Base-by-base conservation (phyloP, 2,329 filamentous ascomycete species). In the Ascochyta clinopodiicola region DNA sequence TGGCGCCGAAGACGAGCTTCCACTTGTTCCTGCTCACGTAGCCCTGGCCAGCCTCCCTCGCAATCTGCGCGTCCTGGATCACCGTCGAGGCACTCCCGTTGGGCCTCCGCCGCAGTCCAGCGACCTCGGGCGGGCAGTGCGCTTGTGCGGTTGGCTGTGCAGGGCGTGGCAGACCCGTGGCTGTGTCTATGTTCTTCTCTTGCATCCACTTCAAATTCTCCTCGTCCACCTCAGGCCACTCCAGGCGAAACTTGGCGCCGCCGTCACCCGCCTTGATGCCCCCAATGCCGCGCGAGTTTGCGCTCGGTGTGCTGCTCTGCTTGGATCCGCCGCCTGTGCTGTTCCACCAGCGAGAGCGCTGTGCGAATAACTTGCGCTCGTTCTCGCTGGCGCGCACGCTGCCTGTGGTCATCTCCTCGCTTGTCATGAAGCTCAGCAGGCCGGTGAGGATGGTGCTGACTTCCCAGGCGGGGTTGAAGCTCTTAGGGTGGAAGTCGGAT, bases 381-480 rank as follows among this genome's bases (percentile, higher is more conserved):
- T 84, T 81, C 44, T 91, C 85, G 0, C 86, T 89, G 17, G 88
- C 91, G 6, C 88, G 88, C 27, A 99, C 86, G 27, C 89, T 93
- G 2, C 95, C 95, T 0, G 95, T 98, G 0, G 95, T 99, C 90
- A 98, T 97, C 80, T 99, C 95, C 72, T 99, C 94, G 63, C 91
- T 92, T 2, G 94, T 98, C 95, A 99, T 99, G 78, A 99, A 99
- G 35, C 90, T 96, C 60, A 98, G 81, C 25, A 99, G 84, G 9
- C 95, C 95, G 51, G 96, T 96, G 15, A 99, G 81, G 62, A 99
- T 99, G 0, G 95, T 99, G 50, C 90, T 94, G 7, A 99, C 95
- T 72, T 96, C 94, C 95, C 95, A 99, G 1, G 95, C 93, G 2
- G 95, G 95, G 75, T 99, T 99, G 82, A 98, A 99, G 25, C 90